Evolutionary conservation across 2,329 filamentous ascomycete genomes (phyloP).

Genomic region (Sclerotinia minor): DNA sequence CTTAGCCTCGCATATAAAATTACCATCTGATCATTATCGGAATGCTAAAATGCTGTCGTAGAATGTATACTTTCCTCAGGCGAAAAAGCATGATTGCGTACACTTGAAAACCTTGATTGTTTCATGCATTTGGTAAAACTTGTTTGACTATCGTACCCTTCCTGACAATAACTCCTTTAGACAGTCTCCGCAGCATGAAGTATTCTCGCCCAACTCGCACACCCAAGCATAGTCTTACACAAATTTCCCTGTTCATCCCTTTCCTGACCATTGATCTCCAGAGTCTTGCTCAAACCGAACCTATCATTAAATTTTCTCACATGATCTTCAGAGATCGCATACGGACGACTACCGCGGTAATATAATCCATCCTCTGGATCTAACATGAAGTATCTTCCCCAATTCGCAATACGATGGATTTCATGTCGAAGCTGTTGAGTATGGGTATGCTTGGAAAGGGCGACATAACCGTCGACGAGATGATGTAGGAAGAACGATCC

Average conservation of each 20-base stretch:
- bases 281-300: slow-evolving; percentile 23
- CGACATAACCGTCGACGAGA: slow-evolving; percentile 31
- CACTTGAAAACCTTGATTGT: background rate
- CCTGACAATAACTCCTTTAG: background rate
- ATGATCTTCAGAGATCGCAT: slow-evolving; percentile 28
- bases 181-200: slow-evolving; percentile 22
- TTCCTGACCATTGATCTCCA: slow-evolving; percentile 29
- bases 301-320: slow-evolving; percentile 28
- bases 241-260: slow-evolving; percentile 31
- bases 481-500: slow-evolving; percentile 34
- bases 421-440: slow-evolving; percentile 23
- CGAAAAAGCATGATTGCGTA: background rate
- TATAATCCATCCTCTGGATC: slow-evolving; percentile 29
- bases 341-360: slow-evolving; percentile 31
- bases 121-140: background rate
- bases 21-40: too few relatives aligned
- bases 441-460: slow-evolving; percentile 25
- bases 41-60: background rate
- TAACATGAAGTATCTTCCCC: slow-evolving; percentile 32
- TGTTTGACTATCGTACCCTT: too few relatives aligned
- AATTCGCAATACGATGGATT: slow-evolving; percentile 28
- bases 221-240: slow-evolving; percentile 33
- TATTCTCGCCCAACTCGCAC: slow-evolving; percentile 32
- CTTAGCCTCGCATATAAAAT: too few relatives aligned
- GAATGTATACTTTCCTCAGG: background rate